Evolutionary conservation across 768 basidiomycete genomes (phyloP).

Genomic region (Tricholoma bakamatsutake): DNA sequence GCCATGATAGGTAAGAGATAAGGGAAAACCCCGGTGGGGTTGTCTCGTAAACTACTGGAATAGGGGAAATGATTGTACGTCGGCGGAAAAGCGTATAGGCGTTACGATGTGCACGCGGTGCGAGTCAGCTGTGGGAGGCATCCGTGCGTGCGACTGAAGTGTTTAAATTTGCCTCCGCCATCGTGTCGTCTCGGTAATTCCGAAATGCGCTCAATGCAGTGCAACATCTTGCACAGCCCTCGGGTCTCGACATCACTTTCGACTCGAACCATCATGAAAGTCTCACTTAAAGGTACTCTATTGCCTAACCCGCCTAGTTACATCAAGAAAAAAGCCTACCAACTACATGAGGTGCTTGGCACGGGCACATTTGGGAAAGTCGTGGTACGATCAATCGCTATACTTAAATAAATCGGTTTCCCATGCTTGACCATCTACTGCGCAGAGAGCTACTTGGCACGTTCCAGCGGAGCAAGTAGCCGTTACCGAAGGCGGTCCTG

Average conservation of each 20-base stretch:
- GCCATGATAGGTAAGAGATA: too few species aligned
- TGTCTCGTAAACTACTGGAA: too few species aligned
- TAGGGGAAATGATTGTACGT: too few species aligned
- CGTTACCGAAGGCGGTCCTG: slow-evolving; percentile 54
- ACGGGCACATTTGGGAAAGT: slow-evolving; percentile 91
- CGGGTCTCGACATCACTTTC: background rate
- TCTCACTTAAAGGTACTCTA: slow-evolving; percentile 49
- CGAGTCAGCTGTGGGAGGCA: too few species aligned
- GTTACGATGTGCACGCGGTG: too few species aligned
- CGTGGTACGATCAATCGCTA: slow-evolving; percentile 39
- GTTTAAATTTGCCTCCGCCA: too few species aligned
- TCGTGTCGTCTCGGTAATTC: too few species aligned
- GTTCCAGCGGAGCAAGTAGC: slow-evolving; percentile 57
- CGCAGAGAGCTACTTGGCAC: slow-evolving; percentile 70
- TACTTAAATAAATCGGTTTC: background rate
- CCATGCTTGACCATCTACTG: background rate
- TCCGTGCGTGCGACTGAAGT: too few species aligned
- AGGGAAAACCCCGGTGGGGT: too few species aligned
- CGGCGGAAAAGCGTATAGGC: too few species aligned
- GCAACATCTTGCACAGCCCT: background rate
- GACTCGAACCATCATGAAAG: slow-evolving; percentile 28
- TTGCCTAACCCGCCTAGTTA: slow-evolving; percentile 84
- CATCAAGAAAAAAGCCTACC: slow-evolving; percentile 79
- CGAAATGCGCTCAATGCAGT: background rate
- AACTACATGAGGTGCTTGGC: slow-evolving; percentile 67